Evolutionary conservation across 495 filamentous ascomycete genomes (phyloP), one percentile per base, ranked within the genome.

Genomic region (Opeltia flavorubescens): DNA sequence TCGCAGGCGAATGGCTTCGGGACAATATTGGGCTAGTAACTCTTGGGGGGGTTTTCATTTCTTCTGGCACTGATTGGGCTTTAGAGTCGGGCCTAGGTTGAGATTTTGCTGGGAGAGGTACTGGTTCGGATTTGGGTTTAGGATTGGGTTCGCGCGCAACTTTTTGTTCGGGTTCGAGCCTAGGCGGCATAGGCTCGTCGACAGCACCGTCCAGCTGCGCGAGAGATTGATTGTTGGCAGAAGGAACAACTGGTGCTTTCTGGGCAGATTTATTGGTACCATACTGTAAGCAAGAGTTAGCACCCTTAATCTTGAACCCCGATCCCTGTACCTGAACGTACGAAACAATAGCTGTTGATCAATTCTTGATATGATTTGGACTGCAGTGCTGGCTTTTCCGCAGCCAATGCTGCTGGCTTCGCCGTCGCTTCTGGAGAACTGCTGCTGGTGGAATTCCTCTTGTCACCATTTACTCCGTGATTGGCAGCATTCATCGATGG

Each of bases 301-400:
- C 50, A 31, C 59, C 53, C 27, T n/a, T 35, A 24, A 43, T 18
- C 43, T 20, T 38, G 18, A 27, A 17, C 33, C 26, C 48, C 50
- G 27, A 31, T 53, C 26, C 43, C 51, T 43, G 50, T 55, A 53
- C 55, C 44, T 50, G 61, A 69, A 93, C 88, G 76, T 85, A 95
- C 89, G 75, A 94, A 95, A 72, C 91, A 98, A 67, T 94, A 98
- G 66, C 93, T 94, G 70, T 94, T 84, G 57, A 98, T 77, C 48
- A 98, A 71, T 62, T 98, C 91, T 59, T 87, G 80, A 64, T 96
- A 95, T 44, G 85, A 83, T 31, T 82, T 76, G 21, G 89, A 93
- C 21, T 88, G 73, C 51, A 89, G 69, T 34, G 76, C 71, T 20
- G 81, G 83, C 55, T 84, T 81, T 59, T 74, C 70, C 39, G 71